These are phyloP conservation scores for Leccinum ochraceum DNA, from an alignment of 768 basidiomycete genomes.

Conservation along the genomic window DNA sequence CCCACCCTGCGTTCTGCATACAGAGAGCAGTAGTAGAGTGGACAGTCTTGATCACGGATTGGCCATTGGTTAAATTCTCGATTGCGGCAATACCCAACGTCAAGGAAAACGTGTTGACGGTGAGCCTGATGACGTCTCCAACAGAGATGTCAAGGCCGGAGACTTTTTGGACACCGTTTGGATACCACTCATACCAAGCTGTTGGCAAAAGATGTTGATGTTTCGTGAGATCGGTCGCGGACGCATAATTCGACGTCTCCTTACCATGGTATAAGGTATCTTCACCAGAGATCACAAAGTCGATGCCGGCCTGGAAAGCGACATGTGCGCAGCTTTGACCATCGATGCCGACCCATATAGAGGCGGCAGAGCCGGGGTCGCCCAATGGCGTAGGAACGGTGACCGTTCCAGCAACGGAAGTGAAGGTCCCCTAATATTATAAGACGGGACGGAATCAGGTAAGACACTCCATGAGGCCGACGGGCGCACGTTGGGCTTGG, in stretches of 20 bases:
- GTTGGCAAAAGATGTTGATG: background rate
- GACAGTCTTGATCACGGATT: background rate
- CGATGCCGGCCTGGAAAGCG: conserved; percentile 6
- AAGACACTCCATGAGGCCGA: background rate
- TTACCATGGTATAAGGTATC: conserved; percentile 6
- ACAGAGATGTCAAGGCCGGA: conserved; percentile 1
- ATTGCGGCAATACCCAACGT: conserved; percentile 5
- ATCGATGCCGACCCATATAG: conserved; percentile 12
- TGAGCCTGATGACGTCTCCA: conserved; percentile 8
- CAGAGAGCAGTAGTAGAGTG: conserved; percentile 7
- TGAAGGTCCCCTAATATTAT: conserved; percentile 9
- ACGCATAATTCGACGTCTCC: no score
- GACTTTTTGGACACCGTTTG: background rate
- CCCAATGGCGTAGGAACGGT: background rate
- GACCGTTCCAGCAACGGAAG: conserved; percentile 2
- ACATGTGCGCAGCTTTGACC: background rate
- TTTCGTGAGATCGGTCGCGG: background rate
- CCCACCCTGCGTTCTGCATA: conserved; percentile 8
- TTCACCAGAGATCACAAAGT: background rate
- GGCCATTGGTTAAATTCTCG: conserved; percentile 10
- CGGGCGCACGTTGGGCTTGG: background rate
- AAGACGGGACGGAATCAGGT: background rate
- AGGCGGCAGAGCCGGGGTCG: background rate
- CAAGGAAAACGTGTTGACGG: background rate
- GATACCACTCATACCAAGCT: conserved; percentile 16